Base-by-base conservation (phyloP, 2,329 filamentous ascomycete species). In the Curvularia sp. region DNA sequence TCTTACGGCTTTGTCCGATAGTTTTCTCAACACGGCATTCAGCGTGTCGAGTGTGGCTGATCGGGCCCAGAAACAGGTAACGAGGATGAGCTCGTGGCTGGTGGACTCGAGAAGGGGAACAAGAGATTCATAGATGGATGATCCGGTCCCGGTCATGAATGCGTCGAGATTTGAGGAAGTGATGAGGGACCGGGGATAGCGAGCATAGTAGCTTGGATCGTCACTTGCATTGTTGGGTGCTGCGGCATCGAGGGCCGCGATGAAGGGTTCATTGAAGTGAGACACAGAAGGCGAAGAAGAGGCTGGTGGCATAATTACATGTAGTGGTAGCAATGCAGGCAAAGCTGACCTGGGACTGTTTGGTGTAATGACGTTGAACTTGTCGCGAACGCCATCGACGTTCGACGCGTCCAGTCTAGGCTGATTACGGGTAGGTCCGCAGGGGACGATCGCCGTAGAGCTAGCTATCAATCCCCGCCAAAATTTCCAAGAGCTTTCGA, bases 1-100 rank as follows among this genome's bases (percentile, higher is more conserved):
- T 7, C 61, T 64, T 56, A 63, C 69, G 38, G 77, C 77, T 68
- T 81, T 78, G 2, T 74, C 67, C 1, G 89, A 90, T 8, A 95
- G 81, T 50, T 80, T 79, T 13, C 81, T 75, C 0, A 95, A 81
- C 0, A 86, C 80, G 3, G 84, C 78, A 38, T 80, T 81, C 12
- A 95, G 78, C 0, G 82, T 82, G 3, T 83, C 78, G 18, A 88
- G 80, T 0, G 87, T 88, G 1, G 82, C 76, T 0, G 90, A 93
- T 0, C 80, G 79, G 0, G 91, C 87, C 90, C 91, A 93, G 77
- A 93, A 95, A 75, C 91, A 94, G 8, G 91, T 94, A 6, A 93
- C 89, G 41, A 95, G 82, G 57, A 93, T 85, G 27, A 93, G 79
- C 67, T 92, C 90, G 47, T 82, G 77, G 34, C 83, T 79, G 2